Evolutionary conservation across 805 yeast species (phyloP).

Genomic region (Geotrichum ghanense): DNA sequence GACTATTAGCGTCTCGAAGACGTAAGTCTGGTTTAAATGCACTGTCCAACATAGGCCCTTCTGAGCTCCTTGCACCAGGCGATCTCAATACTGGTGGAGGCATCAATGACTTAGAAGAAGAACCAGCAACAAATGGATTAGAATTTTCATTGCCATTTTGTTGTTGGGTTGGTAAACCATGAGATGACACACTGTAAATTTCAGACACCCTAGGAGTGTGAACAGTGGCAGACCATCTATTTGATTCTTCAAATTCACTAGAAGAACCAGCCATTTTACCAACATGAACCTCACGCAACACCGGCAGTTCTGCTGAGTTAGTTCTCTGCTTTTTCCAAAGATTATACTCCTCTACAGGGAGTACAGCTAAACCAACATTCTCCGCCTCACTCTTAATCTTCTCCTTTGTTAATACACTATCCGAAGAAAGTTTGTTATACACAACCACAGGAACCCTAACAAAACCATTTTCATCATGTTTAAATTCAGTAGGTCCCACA

Average conservation of each 20-base stretch:
- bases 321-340: slow-evolving; percentile 34
- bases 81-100: not conserved
- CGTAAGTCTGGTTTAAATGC: not conserved
- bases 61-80: not conserved
- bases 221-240: slow-evolving; percentile 1
- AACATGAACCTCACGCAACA: slow-evolving; percentile 1
- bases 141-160: not conserved
- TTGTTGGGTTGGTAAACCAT: not conserved
- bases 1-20: not conserved
- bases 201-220: not conserved
- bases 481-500: not conserved
- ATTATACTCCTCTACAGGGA: slow-evolving; percentile 48
- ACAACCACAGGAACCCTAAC: slow-evolving; percentile 26
- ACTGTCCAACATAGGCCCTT: not conserved
- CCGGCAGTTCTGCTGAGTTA: not conserved
- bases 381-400: slow-evolving; percentile 33
- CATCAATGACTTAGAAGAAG: too few species aligned
- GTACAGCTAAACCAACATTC: slow-evolving; percentile 36
- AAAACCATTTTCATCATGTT: slow-evolving; percentile 14
- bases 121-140: not conserved
- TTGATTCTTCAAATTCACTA: not conserved
- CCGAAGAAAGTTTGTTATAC: slow-evolving; percentile 7
- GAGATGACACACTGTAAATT: not conserved
- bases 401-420: slow-evolving; percentile 7
- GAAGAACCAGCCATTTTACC: not conserved